Evolutionary conservation across 164 flowering plant species (phyloP).

Genomic region (Piper longum): DNA sequence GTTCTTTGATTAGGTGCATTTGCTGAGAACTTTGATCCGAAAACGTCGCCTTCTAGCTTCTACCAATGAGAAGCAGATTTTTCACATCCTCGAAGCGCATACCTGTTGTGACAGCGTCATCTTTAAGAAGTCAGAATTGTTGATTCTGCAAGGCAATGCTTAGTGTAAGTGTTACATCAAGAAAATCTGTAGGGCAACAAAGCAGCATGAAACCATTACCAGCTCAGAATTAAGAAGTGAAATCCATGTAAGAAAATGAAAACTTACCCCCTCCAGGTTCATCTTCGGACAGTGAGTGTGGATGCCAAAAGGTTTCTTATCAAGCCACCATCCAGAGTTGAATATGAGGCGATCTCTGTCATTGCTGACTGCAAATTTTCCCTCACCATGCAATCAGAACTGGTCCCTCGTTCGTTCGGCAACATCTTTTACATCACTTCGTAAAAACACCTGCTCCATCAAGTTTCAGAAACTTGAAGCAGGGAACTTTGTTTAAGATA

Average conservation of each 20-base stretch:
- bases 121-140: not conserved
- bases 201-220: too few relatives aligned
- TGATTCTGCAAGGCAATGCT: not conserved
- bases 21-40: too few relatives aligned
- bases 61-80: too few relatives aligned
- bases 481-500: not conserved
- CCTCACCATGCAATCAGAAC: slow-evolving; percentile 49
- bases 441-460: slow-evolving; percentile 52
- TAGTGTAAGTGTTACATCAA: too few relatives aligned
- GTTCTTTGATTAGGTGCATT: too few relatives aligned
- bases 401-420: slow-evolving; percentile 59
- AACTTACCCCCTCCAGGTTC: not conserved
- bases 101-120: too few relatives aligned
- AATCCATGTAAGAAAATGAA: too few relatives aligned
- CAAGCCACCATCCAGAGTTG: slow-evolving; percentile 35
- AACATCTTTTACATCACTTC: slow-evolving; percentile 70
- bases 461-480: not conserved
- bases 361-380: slow-evolving; percentile 25
- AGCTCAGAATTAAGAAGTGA: too few relatives aligned
- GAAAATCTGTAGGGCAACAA: too few relatives aligned
- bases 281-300: slow-evolving; percentile 43
- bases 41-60: too few relatives aligned
- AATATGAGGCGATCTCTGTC: slow-evolving; percentile 6
- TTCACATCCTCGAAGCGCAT: too few relatives aligned
- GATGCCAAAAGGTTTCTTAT: slow-evolving; percentile 73